Evolutionary conservation across 345 rosid species (phyloP), one percentile per base, ranked within the genome.

Genomic region (Camelina sativa): DNA sequence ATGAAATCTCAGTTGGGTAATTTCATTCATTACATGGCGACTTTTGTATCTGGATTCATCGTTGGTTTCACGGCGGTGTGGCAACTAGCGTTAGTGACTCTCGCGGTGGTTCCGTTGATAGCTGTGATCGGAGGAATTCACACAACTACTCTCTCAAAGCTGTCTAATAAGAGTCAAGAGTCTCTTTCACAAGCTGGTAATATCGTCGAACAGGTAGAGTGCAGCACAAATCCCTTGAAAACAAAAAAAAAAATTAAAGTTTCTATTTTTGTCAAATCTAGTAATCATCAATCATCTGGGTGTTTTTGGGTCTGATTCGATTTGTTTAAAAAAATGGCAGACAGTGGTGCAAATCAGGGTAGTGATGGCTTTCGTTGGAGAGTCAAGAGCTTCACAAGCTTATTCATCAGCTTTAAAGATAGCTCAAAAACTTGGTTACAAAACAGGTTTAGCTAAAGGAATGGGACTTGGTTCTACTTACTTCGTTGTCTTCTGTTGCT

Each of bases 41-140:
- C 99, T 3, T 95, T 92, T 68, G 99, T 89, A 12, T 86, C 96
- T 34, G 99, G 99, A 75, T 95, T 95, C 82, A 87, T 86, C 51
- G 97, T 95, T 46, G 99, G 99, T 69, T 95, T 95, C 84, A 92
- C 98, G 12, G 99, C 99, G 44, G 97, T 89, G 40, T 95, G 99
- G 99, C 99, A 95, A 69, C 72, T 95, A 16, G 98, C 98, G 6
- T 83, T 95, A 50, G 99, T 90, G 47, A 95, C 99, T 9, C 87
- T 95, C 3, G 99, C 98, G 51, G 99, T 92, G 40, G 99, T 92
- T 80, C 97, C 99, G 53, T 87, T 95, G 73, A 95, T 95, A 38
- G 98, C 97, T 70, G 91, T 92, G 25, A 95, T 95, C 68, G 99
- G 92, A 77, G 98, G 85, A 9, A 82, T 92, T 64, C 94, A 90